Percentiles rank a stretch among this genome's conserved stretches.
phyloP scores from a whole-genome alignment of 352 stramenopile genomes.

The Pythium grandisporangium region DNA sequence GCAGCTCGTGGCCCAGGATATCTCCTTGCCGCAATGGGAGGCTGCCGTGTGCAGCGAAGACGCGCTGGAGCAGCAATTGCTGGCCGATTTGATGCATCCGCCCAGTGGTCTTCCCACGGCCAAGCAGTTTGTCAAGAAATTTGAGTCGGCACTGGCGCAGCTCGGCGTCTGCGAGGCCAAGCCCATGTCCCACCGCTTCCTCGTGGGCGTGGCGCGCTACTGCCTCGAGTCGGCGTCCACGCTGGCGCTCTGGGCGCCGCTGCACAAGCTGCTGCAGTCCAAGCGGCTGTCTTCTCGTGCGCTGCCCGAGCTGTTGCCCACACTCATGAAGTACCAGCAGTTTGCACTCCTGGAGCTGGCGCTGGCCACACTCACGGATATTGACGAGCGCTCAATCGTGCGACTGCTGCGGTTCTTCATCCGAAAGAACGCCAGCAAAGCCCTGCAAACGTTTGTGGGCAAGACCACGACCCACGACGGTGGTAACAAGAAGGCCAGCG shows the following conservation, averaged over 20 bases:
- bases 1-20: conserved; percentile 19
- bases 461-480: conserved; percentile 17
- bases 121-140: conserved; percentile 35
- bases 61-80: conserved; percentile 39
- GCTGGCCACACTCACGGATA: conserved; percentile 56
- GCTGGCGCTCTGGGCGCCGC: conserved; percentile 38
- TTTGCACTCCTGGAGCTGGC: conserved; percentile 53
- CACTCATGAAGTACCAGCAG: conserved; percentile 58
- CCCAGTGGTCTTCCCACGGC: conserved; percentile 22
- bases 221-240: conserved; percentile 41
- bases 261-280: conserved; percentile 39
- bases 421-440: conserved; percentile 29
- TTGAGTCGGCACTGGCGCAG: conserved; percentile 31
- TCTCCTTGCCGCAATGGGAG: conserved; percentile 33
- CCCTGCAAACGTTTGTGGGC: conserved; percentile 23
- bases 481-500: conserved; percentile 6
- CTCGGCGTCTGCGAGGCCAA: conserved; percentile 2
- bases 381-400: conserved; percentile 70
- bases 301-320: conserved; percentile 49
- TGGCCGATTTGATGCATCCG: conserved; percentile 40
- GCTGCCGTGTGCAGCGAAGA: conserved; percentile 33
- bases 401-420: conserved; percentile 72
- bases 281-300: conserved; percentile 52
- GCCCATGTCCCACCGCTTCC: conserved; percentile 44
- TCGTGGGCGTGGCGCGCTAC: conserved; percentile 43